phyloP scores from a whole-genome alignment of 192 early-diverging fungal genomes.

The Coemansia sp. region DNA sequence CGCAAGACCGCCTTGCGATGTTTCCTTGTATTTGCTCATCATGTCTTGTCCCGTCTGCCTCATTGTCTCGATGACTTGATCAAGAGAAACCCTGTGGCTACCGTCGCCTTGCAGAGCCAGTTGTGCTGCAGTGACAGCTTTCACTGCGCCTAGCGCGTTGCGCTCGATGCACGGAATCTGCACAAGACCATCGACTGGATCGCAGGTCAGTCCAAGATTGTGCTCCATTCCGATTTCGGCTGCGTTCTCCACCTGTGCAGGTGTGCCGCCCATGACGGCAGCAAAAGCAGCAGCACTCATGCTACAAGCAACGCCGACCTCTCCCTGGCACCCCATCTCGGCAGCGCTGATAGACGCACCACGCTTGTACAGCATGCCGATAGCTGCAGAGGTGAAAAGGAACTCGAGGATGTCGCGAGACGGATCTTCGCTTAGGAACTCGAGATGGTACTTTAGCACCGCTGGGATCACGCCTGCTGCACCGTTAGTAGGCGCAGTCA shows the following conservation, averaged over 20 bases:
- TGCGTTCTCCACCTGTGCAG: conserved; percentile 89
- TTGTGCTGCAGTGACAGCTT: conserved; percentile 94
- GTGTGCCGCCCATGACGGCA: conserved; percentile 93
- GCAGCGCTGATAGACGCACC: conserved; percentile 93
- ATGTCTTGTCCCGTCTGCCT: conserved; percentile 88
- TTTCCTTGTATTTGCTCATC: conserved; percentile 97
- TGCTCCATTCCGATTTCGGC: conserved; percentile 97
- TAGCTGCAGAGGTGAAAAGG: conserved; percentile 86
- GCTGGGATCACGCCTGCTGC: conserved; percentile 93
- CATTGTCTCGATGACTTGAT: conserved; percentile 96
- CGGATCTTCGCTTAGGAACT: conserved; percentile 86
- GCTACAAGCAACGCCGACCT: conserved; percentile 95
- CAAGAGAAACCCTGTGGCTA: conserved; percentile 83
- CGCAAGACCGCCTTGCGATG: conserved; percentile 87
- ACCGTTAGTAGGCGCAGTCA: conserved; percentile 95
- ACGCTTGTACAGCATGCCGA: conserved; percentile 97
- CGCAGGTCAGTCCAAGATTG: conserved; percentile 80
- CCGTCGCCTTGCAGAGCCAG: conserved; percentile 94
- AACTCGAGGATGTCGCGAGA: conserved; percentile 90
- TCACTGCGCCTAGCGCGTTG: conserved; percentile 92
- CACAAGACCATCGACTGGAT: conserved; percentile 90
- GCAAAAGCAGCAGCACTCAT: conserved; percentile 95
- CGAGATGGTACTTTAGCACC: conserved; percentile 93
- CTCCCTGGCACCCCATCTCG: conserved; percentile 97
- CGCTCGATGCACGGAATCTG: conserved; percentile 97